Evolutionary conservation across 306 rosid genomes (phyloP).

Genomic region (Comarum palustre): DNA sequence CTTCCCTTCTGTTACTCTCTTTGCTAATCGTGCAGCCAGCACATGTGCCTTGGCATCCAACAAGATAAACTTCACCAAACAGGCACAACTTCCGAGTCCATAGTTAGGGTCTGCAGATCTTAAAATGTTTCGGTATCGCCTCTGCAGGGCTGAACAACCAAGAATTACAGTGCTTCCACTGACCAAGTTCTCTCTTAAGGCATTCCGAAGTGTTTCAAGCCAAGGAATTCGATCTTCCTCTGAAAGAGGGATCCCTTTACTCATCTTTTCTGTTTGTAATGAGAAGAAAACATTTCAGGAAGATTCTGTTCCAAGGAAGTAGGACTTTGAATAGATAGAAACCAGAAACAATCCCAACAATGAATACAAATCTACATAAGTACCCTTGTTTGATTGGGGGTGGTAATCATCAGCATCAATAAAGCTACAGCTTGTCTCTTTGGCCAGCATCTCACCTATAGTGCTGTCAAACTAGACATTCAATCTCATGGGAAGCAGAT

Average conservation of each 20-base stretch:
- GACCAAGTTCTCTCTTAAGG: constrained; percentile 31
- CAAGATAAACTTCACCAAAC: constrained; percentile 57
- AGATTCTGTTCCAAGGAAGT: background rate
- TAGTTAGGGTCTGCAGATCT: constrained; percentile 66
- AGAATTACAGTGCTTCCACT: constrained; percentile 40
- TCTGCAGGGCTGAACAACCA: constrained; percentile 79
- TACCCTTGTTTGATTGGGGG: constrained; percentile 73
- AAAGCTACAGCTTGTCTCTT: constrained; percentile 40
- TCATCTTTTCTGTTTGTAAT: constrained; percentile 63
- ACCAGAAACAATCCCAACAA: background rate
- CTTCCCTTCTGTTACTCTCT: constrained; percentile 65
- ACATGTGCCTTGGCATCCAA: constrained; percentile 68
- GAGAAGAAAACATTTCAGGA: background rate
- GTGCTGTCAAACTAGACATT: constrained; percentile 49
- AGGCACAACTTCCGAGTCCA: constrained; percentile 32
- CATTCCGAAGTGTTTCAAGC: constrained; percentile 59
- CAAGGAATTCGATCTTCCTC: constrained; percentile 80
- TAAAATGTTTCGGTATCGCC: constrained; percentile 60
- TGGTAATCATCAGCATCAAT: constrained; percentile 93
- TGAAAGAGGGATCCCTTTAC: constrained; percentile 62
- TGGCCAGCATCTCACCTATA: constrained; percentile 64
- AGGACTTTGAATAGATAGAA: background rate
- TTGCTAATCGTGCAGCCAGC: constrained; percentile 44
- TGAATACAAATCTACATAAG: background rate
- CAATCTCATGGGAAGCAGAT: constrained; percentile 6